Base-by-base conservation (phyloP, 73 alveolate species). In the Effrenium voratum region DNA sequence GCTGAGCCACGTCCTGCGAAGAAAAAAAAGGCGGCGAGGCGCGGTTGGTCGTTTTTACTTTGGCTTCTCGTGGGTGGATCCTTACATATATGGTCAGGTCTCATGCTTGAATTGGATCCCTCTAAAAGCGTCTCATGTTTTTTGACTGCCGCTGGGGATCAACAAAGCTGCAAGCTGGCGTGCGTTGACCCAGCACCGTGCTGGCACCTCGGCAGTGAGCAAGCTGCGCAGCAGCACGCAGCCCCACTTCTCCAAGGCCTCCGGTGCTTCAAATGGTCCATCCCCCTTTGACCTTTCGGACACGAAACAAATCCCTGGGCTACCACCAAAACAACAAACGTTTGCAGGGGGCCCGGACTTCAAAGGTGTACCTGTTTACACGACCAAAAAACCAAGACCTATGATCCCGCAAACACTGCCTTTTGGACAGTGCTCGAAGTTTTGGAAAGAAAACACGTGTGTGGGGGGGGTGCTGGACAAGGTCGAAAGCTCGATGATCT, bases 191-290 rank as follows among this genome's bases (percentile, higher is more conserved):
- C 63, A 8, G 26, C 26, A 52, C 26, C 26, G 26, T 52, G 63
- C 63, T 12, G 19, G 30, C 28, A 41, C 95, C 46, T 88, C 95
- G 16, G 97, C 46, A 1, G 88, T 45, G 76, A 90, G 75, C 55
- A 90, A 34, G 49, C 97, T 87, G 45, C 97, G 97, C 66, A 90
- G 80, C 55, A 90, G 97, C 97, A 90, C 97, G 80, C 86, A 90
- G 86, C 97, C 97, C 97, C 97, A 90, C 5, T 72, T 43, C 76
- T 90, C 97, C 73, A 90, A 50, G 13, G 97, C 97, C 97, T 90
- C 59, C n/a, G n/a, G n/a, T n/a, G n/a, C n/a, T n/a, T n/a, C n/a
- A n/a, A n/a, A n/a, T n/a, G n/a, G n/a, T n/a, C n/a, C n/a, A n/a
- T n/a, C n/a, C n/a, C n/a, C n/a, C n/a, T n/a, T n/a, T n/a, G n/a